Base-by-base conservation (phyloP, 2,329 filamentous ascomycete species). In the Diaporthe eres region DNA sequence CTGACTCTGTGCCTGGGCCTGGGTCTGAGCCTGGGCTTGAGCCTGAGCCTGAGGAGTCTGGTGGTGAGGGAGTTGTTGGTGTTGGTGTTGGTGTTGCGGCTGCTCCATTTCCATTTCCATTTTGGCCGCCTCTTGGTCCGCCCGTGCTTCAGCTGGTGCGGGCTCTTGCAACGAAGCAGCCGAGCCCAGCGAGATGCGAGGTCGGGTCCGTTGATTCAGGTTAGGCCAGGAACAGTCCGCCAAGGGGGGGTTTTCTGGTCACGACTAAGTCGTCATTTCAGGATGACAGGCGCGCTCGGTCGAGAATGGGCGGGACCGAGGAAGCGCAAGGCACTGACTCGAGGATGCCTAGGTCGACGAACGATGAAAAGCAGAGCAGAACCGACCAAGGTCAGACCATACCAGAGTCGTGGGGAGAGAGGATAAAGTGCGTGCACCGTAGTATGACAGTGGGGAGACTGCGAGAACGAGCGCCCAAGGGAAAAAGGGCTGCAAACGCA, bases 1-100 rank as follows among this genome's bases (percentile, higher is more conserved):
- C 77, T 83, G 83, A 80, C 86, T 86, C 83, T 86, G 49, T 0
- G 65, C 44, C 63, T 67, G 44, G 22, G 44, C 4, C 47, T 42
- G 65, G n/a, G 61, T 12, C n/a, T 53, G 44, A 39, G 44, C 47
- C 10, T 68, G 63, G 10, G 31, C 44, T 22, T 70, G 65, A 55
- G 28, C 49, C 10, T 55, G 65, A 19, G 47, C n/a, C 65, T 70
- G 65, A 39, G 37, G 37, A 12, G 10, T 13, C 15, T 42, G 31
- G 63, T 68, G 42, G 19, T 8, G 53, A 31, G 28, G 25, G 8
- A 28, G 39, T 31, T 65, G 65, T 42, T 42, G 65, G 49, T 55
- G 65, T 55, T 42, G 65, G 49, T 55, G 65, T 55, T 70, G 65
- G 31, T 25, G 31, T 37, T 44, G 61, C 39, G 57, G 17, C 37